Conservation (phyloP, 495 filamentous ascomycete species). For the Thermothielavioides terrestris region DNA sequence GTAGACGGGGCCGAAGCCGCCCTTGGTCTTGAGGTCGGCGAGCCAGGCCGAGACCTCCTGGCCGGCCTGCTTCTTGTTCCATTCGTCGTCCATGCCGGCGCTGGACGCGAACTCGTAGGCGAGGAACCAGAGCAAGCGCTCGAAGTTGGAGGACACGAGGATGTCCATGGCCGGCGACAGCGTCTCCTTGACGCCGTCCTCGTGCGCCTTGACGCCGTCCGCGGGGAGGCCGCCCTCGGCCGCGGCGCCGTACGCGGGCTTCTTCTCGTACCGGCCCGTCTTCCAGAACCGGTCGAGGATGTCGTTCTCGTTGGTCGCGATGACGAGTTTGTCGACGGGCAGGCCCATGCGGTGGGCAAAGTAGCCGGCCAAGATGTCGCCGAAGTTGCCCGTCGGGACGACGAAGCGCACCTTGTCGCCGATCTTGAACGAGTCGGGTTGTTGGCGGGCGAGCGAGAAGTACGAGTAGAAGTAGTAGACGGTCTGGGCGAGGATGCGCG, state of each 20-base stretch:
- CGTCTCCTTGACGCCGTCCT: conserved; percentile 73
- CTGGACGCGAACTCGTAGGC: conserved; percentile 52
- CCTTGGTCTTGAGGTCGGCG: conserved; percentile 61
- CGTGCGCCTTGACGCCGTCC: conserved; percentile 59
- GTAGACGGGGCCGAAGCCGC: conserved; percentile 69
- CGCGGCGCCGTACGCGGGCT: conserved; percentile 45
- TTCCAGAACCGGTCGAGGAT: conserved; percentile 80
- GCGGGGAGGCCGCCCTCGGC: conserved; percentile 48
- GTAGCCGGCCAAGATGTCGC: conserved; percentile 89
- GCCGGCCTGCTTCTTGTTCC: conserved; percentile 52
- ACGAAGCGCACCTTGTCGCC: conserved; percentile 65
- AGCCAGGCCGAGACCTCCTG: conserved; percentile 65
- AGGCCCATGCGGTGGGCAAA: conserved; percentile 89
- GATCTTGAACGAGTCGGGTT: conserved; percentile 40
- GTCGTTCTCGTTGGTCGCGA: conserved; percentile 91
- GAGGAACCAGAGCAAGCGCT: conserved; percentile 91
- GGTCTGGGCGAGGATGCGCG: conserved; percentile 87
- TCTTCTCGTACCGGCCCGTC: conserved; percentile 73
- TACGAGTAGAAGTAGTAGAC: conserved; percentile 90
- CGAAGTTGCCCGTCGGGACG: conserved; percentile 90
- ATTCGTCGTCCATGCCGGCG: conserved; percentile 48
- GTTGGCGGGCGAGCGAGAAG: conserved; percentile 58
- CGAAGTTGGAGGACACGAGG: conserved; percentile 89
- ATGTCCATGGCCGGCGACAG: conserved; percentile 94
- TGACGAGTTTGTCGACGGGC: conserved; percentile 70